phyloP scores from a whole-genome alignment of 305 asterid genomes.

The Salvia sclarea region DNA sequence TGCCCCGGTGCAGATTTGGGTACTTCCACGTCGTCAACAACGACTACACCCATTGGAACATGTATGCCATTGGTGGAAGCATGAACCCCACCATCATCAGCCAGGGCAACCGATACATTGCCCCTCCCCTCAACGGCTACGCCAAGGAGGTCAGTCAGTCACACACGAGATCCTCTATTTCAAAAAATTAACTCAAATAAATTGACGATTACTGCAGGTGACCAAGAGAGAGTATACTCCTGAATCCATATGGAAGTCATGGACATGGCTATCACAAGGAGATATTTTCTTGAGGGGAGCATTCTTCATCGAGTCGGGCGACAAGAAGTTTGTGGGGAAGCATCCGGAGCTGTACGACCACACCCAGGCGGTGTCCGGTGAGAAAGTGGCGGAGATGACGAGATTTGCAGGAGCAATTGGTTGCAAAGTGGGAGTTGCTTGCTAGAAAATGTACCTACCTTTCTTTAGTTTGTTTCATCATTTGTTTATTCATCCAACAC shows the following conservation, averaged over 20 bases:
- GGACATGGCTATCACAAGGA: conserved; percentile 87
- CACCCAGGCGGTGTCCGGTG: conserved; percentile 37
- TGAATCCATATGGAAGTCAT: conserved; percentile 51
- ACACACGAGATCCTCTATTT: neutral
- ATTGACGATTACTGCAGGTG: conserved; percentile 40
- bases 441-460: conserved; percentile 43
- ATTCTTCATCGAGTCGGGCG: conserved; percentile 62
- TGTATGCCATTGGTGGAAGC: conserved; percentile 89
- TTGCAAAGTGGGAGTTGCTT: conserved; percentile 51
- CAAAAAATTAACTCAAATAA: neutral
- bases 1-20: conserved; percentile 72
- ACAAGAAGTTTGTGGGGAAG: conserved; percentile 40
- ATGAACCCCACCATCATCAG: conserved; percentile 65
- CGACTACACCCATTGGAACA: conserved; percentile 85
- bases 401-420: conserved; percentile 54
- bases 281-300: conserved; percentile 69
- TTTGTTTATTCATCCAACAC: neutral
- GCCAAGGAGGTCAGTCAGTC: conserved; percentile 69
- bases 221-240: conserved; percentile 61
- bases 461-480: neutral
- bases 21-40: conserved; percentile 78
- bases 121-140: conserved; percentile 44
- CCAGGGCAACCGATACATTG: conserved; percentile 78
- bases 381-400: conserved; percentile 46
- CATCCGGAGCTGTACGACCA: conserved; percentile 47